Evolutionary conservation across 2,329 filamentous ascomycete species (phyloP), one percentile per base, ranked within the genome.

Genomic region (Colletotrichum limetticola): DNA sequence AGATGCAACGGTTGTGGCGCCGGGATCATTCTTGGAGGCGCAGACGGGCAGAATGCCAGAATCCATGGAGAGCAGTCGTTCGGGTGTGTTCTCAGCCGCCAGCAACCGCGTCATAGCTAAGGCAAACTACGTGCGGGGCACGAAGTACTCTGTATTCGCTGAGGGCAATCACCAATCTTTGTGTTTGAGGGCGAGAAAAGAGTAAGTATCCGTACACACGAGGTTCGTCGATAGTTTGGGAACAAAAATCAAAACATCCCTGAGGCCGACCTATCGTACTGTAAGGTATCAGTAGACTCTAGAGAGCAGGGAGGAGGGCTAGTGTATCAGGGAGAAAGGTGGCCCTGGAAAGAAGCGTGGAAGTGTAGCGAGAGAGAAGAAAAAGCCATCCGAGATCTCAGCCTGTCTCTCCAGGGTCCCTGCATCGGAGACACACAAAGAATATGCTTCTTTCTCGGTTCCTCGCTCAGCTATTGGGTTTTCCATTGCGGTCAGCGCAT

Each of bases 1-100:
- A 71, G 59, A 37, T 72, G 67, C 66, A 58, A 72, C 62, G 52
- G 49, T 22, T 59, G 67, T 71, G 57, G 67, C 63, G 67, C 57
- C 42, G 62, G 62, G 52, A n/a, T 70, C 42, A 37, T n/a, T 32
- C 56, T 42, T 49, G 59, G 66, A 57, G 66, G 60, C 60, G 66
- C 53, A 60, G 49, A 14, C 26, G 26, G 53, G 35, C 12, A 42
- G 37, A 42, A 42, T 42, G 16, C 14, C 37, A 42, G 37, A 49
- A 62, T 60, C 58, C 19, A 57, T 46, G 60, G 55, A 30, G 30
- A 19, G 28, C 22, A 26, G 4, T 30, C 35, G 64, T 7, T 7
- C 22, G 37, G 37, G 5, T 30, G 30, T 22, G 12, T 8, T 42
- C 37, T 19, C 37, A 19, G 37, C 32, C 49, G 49, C 19, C 22